Evolutionary conservation across 257 asterid species (phyloP), one percentile per base, ranked within the genome.

Genomic region (Mitragyna speciosa): DNA sequence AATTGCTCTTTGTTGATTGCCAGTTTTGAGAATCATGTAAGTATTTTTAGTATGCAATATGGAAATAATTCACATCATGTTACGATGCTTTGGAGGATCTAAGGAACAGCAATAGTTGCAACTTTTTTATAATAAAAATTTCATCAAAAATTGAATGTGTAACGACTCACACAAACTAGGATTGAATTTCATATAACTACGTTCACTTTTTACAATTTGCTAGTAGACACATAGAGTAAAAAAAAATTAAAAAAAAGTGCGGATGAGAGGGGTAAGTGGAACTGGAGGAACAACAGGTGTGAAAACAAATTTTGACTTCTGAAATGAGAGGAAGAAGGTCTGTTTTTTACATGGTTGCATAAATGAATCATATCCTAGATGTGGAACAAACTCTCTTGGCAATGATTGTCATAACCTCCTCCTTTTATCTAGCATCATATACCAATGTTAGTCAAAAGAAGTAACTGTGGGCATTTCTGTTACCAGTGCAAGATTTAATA

Each of bases 381-480:
- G 66, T 43, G 28, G 48, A 31, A 51, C 66, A 73, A 19, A 63
- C 31, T 30, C 61, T 24, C 20, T 26, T 19, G 19, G 28, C 15
- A 63, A 45, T 28, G 26, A 45, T 76, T 47, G 1, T 15, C n/a
- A n/a, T 48, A 36, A 75, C 49, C 36, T 58, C 33, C 36, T 64
- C 49, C 56, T 58, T 61, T 56, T 75, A 33, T 39, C 54, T 12
- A 39, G 61, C 68, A 74, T 73, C 48, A 75, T 12, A 56, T 63
- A 70, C 31, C 66, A 41, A 43, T 36, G 16, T 16, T 73, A 73
- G 48, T 17, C 6, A 48, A 51, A 31, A 72, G 33, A 26, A 43
- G 31, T 51, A 73, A 52, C 14, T 28, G 20, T 70, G 19, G 22
- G 56, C 51, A n/a, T 39, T 26, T 16, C 15, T 20, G n/a, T 63